Conservation (phyloP, 495 filamentous ascomycete species). For the Lasiosphaeris hirsuta region DNA sequence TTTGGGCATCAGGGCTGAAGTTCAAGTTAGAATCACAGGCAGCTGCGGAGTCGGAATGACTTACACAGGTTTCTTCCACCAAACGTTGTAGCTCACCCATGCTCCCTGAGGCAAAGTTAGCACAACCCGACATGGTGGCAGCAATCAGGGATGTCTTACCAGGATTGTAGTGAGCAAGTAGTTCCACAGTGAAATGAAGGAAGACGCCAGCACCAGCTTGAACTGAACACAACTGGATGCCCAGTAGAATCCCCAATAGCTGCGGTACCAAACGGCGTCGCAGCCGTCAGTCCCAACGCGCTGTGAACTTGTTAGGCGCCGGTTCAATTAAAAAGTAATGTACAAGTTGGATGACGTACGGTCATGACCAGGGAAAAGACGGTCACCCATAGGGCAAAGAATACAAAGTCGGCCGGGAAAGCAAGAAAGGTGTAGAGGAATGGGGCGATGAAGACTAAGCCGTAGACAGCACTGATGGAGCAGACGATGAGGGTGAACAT, state of each 20-base stretch:
- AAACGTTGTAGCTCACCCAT: too few relatives aligned
- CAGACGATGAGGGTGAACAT: constrained; percentile 21
- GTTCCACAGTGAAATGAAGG: too few relatives aligned
- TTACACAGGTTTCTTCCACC: too few relatives aligned
- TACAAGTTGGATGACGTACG: constrained; percentile 8
- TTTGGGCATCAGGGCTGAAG: too few relatives aligned
- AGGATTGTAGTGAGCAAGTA: too few relatives aligned
- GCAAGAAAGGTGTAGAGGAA: constrained; percentile 22
- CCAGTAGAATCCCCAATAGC: constrained; percentile 29
- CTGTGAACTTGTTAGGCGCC: constrained; percentile 6
- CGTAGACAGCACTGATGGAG: constrained; percentile 19
- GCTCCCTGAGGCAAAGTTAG: too few relatives aligned
- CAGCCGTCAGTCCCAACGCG: constrained; percentile 16
- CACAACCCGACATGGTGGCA: too few relatives aligned
- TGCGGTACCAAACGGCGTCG: constrained; percentile 19
- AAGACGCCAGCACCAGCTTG: too few relatives aligned
- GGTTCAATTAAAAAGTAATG: too few relatives aligned
- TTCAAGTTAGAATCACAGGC: too few relatives aligned
- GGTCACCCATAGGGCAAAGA: constrained; percentile 28
- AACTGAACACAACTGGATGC: not conserved
- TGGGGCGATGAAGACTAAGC: constrained; percentile 23
- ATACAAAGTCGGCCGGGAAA: constrained; percentile 20
- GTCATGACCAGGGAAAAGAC: constrained; percentile 21
- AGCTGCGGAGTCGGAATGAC: too few relatives aligned
- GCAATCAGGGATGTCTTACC: too few relatives aligned